Evolutionary conservation across 345 rosid genomes (phyloP).

Genomic region (Lenwebbia sp.): DNA sequence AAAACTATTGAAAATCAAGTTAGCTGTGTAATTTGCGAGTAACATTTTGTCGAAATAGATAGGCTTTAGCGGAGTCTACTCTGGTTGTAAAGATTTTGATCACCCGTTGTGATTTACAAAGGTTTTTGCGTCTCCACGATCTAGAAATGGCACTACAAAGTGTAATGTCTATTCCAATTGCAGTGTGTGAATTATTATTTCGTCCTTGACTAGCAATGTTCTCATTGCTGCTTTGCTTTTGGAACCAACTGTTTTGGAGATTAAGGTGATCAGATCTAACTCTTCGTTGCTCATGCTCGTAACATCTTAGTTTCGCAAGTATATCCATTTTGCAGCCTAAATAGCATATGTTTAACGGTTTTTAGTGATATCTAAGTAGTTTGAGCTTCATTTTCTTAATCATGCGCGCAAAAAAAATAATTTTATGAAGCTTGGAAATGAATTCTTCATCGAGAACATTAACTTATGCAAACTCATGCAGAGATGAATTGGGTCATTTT

Average conservation of each 20-base stretch:
- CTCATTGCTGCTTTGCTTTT: not conserved
- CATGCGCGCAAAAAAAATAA: not conserved
- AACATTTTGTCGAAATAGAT: not conserved
- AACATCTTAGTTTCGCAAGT: not conserved
- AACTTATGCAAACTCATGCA: constrained; percentile 15
- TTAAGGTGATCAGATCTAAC: not conserved
- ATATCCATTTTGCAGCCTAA: not conserved
- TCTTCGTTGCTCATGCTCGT: not conserved
- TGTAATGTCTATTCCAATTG: not conserved
- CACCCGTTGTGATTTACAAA: not conserved
- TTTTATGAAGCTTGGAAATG: not conserved
- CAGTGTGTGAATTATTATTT: not conserved
- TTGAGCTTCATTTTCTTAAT: not conserved
- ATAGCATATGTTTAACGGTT: not conserved
- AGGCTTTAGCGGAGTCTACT: not conserved
- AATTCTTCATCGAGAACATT: not conserved
- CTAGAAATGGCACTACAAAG: not conserved
- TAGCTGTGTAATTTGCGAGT: not conserved
- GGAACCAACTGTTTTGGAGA: not conserved
- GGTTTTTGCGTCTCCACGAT: not conserved
- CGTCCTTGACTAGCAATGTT: not conserved
- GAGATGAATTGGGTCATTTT: constrained; percentile 87
- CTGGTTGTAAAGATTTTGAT: not conserved
- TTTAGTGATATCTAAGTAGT: not conserved
- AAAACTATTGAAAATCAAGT: too few relatives aligned